Percentiles rank a stretch among this genome's conserved stretches.
phyloP scores from a whole-genome alignment of 768 basidiomycete genomes.

The Ramaria rubella region DNA sequence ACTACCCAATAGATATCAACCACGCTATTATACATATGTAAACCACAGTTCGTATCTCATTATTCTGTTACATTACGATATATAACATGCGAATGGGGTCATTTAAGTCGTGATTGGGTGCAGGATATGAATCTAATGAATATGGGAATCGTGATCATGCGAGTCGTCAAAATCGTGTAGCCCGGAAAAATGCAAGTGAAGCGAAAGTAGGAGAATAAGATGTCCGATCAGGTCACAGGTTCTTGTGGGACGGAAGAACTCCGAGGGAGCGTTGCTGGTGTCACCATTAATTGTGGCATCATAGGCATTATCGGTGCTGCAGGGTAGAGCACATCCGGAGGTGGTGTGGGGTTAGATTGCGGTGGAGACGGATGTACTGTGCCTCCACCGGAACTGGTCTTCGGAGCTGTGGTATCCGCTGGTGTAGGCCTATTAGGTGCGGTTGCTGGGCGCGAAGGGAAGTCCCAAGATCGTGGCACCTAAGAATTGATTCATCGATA shows the following conservation, averaged over 20 bases:
- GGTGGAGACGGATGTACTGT: background rate
- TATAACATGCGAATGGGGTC: background rate
- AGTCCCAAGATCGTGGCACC: conserved; percentile 79
- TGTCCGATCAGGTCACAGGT: background rate
- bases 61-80: background rate
- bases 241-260: background rate
- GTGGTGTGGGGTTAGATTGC: background rate
- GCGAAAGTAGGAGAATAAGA: background rate
- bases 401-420: background rate
- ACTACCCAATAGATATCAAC: conserved; percentile 28
- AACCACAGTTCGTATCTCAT: conserved; percentile 14
- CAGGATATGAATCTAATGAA: background rate
- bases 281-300: conserved; percentile 13
- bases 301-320: conserved; percentile 4
- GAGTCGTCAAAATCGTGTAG: background rate
- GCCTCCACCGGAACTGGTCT: background rate
- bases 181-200: background rate
- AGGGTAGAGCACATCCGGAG: background rate
- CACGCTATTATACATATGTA: conserved; percentile 8
- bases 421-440: background rate
- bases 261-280: conserved; percentile 10
- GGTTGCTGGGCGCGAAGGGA: conserved; percentile 34
- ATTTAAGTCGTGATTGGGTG: conserved; percentile 9
- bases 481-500: conserved; percentile 17
- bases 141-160: background rate